A percentile compares a stretch with the other conserved stretches of the same genome.
These are phyloP conservation scores for Salvia miltiorrhiza DNA, from an alignment of 257 asterid species.

Conservation along the genomic window DNA sequence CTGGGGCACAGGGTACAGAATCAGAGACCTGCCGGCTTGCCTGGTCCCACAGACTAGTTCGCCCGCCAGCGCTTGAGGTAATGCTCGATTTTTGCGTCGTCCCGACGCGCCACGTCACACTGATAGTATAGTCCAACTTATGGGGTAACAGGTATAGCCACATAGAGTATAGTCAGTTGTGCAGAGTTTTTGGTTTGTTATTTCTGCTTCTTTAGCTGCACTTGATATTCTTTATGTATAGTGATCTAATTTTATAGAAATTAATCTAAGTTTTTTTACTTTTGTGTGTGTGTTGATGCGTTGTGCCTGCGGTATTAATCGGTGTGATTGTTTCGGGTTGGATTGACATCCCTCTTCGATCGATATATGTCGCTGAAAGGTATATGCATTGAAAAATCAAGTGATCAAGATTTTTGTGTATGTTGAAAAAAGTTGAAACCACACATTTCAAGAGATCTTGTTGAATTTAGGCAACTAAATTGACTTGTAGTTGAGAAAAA, in stretches of 20 bases:
- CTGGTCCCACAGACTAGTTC: conserved; percentile 40
- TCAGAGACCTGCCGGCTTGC: conserved; percentile 52
- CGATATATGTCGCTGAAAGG: too few species aligned
- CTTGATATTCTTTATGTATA: conserved; percentile 18
- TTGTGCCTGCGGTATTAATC: too few species aligned
- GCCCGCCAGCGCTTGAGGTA: conserved; percentile 35
- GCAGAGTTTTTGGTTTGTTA: conserved; percentile 15
- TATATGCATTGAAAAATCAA: too few species aligned
- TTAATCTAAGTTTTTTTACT: not conserved
- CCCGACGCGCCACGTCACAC: not conserved
- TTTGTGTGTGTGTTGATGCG: not conserved
- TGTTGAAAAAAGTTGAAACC: not conserved
- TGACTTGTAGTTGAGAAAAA: too few species aligned
- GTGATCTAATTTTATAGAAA: not conserved
- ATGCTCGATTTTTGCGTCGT: not conserved
- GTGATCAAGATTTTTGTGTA: not conserved
- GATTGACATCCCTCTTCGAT: too few species aligned
- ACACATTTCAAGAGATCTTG: not conserved
- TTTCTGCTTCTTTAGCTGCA: conserved; percentile 13
- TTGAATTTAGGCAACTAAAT: not conserved
- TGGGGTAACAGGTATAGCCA: conserved; percentile 9
- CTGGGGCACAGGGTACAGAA: conserved; percentile 81
- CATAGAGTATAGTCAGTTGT: not conserved
- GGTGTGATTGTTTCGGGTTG: too few species aligned
- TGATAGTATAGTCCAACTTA: conserved; percentile 1